These are phyloP conservation scores for Trypanosoma melophagium DNA, from an alignment of 208 protist genomes.

Conservation along the genomic window DNA sequence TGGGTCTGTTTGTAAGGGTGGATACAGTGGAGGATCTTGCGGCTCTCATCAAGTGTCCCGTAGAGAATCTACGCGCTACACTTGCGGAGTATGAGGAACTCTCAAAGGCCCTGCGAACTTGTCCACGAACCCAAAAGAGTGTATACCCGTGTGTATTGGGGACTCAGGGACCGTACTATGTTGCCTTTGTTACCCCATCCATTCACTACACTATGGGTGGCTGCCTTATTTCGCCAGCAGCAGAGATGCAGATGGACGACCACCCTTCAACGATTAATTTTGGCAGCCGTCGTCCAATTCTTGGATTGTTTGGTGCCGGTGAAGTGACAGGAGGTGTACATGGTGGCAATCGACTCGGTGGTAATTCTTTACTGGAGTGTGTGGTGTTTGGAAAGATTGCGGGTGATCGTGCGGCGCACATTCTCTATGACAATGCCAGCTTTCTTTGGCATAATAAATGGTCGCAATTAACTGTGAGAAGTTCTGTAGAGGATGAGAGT, in stretches of 20 bases:
- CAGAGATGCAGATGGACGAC: constrained; percentile 62
- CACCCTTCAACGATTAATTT: constrained; percentile 29
- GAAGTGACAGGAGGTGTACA: constrained; percentile 97
- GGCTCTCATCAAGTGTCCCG: constrained; percentile 58
- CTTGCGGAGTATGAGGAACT: too few relatives aligned
- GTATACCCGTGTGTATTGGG: constrained; percentile 76
- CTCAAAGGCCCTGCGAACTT: constrained; percentile 53
- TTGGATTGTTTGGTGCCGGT: constrained; percentile 93
- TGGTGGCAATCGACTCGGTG: constrained; percentile 95
- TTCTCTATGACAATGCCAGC: too few relatives aligned
- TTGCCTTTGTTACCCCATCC: constrained; percentile 90
- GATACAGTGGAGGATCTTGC: constrained; percentile 50
- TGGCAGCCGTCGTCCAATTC: constrained; percentile 63
- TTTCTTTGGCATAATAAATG: too few relatives aligned
- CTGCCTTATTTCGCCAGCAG: constrained; percentile 83
- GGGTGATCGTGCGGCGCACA: constrained; percentile 67
- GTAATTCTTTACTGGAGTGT: constrained; percentile 96
- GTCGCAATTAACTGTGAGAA: too few relatives aligned
- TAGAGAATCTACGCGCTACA: constrained; percentile 33
- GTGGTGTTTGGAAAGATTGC: constrained; percentile 93
- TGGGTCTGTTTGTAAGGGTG: constrained; percentile 61
- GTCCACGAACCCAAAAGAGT: constrained; percentile 44
- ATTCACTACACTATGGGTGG: constrained; percentile 98
- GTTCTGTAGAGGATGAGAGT: too few relatives aligned
- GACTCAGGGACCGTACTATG: constrained; percentile 69